A percentile compares a stretch with the other conserved stretches of the same genome.
Evolutionary conservation across 768 basidiomycete genomes (phyloP).

Genomic region (Suillus subaureus): DNA sequence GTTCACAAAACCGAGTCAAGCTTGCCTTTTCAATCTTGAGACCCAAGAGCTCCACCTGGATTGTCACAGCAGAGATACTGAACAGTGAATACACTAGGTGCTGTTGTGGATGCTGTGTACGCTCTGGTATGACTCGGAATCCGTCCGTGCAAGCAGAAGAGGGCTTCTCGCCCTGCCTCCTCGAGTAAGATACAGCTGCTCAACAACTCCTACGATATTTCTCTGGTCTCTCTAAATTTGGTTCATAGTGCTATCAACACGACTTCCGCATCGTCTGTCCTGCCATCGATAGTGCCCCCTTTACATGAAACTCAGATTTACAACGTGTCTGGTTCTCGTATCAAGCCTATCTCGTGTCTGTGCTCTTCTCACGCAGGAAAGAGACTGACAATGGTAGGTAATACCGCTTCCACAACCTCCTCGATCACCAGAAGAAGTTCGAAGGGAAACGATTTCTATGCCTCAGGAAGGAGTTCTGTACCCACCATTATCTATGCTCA

Average conservation of each 20-base stretch:
- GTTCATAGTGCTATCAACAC: not conserved
- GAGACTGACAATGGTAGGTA: slow-evolving; percentile 31
- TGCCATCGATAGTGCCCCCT: not conserved
- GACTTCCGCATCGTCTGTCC: not conserved
- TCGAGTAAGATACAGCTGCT: not conserved
- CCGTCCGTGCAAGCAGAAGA: not conserved
- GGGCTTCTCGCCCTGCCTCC: not conserved
- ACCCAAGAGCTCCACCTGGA: not conserved
- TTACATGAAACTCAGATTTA: not conserved
- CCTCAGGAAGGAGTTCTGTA: slow-evolving; percentile 49
- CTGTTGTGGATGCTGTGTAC: not conserved
- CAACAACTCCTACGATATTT: not conserved
- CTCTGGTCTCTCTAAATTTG: not conserved
- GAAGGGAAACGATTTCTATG: slow-evolving; percentile 34
- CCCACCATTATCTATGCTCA: too few relatives aligned
- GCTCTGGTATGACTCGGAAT: not conserved
- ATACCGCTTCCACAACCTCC: slow-evolving; percentile 24
- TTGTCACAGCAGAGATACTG: not conserved
- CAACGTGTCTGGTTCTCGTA: not conserved
- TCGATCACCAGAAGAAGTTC: slow-evolving; percentile 21
- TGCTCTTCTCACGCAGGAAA: slow-evolving; percentile 29
- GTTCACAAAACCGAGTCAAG: too few relatives aligned
- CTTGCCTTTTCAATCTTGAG: not conserved
- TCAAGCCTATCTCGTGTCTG: slow-evolving; percentile 6
- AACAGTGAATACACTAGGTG: not conserved